These are phyloP conservation scores for Arctostaphylos glauca DNA, from an alignment of 148 eudicot species.

Conservation along the genomic window DNA sequence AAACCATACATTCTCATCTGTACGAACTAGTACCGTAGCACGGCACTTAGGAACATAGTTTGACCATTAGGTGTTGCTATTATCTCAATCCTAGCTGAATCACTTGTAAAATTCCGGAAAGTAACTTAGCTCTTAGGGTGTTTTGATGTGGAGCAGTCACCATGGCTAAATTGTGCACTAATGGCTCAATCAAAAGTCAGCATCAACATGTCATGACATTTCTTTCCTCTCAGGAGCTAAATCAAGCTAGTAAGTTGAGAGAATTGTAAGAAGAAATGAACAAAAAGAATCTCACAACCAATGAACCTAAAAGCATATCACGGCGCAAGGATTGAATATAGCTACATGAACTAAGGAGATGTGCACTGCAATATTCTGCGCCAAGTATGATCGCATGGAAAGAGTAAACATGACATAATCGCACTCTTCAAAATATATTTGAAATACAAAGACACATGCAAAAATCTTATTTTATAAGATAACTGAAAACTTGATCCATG, in stretches of 20 bases:
- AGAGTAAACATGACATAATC: not conserved
- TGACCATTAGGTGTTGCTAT: not conserved
- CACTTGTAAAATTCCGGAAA: not conserved
- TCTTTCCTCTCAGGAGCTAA: not conserved
- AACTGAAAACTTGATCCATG: not conserved
- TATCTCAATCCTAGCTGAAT: not conserved
- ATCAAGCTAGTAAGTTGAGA: not conserved
- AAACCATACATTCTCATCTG: not conserved
- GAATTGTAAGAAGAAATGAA: not conserved
- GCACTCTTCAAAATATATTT: not conserved
- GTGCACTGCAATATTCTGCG: not conserved
- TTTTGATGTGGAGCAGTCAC: not conserved
- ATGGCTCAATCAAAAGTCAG: not conserved
- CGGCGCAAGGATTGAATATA: not conserved
- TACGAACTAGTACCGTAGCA: not conserved
- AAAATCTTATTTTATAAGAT: not conserved
- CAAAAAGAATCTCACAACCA: not conserved
- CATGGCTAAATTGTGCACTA: not conserved
- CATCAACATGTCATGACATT: not conserved
- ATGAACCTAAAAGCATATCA: not conserved
- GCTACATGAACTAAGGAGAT: constrained; percentile 1
- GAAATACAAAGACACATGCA: not conserved
- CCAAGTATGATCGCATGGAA: not conserved
- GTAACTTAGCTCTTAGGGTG: not conserved
- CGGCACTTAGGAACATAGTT: not conserved